Evolutionary conservation across 495 filamentous ascomycete genomes (phyloP).

Genomic region (Podospora australis): DNA sequence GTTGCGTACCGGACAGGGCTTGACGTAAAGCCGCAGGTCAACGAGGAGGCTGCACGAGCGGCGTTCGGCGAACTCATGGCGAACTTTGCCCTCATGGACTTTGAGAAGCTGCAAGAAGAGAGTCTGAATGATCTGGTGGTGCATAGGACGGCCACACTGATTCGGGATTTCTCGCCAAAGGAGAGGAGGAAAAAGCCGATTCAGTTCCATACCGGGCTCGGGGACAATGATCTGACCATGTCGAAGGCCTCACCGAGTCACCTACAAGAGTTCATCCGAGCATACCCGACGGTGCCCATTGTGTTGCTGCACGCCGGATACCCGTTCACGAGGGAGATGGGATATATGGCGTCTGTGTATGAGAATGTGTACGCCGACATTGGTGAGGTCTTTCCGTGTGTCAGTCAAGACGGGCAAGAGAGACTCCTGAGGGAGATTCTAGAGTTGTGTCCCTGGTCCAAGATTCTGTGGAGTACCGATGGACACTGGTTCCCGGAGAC

Average conservation of each 20-base stretch:
- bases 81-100: slow-evolving; percentile 17
- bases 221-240: slow-evolving; percentile 75
- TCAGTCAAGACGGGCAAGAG: slow-evolving; percentile 77
- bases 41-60: slow-evolving; percentile 17
- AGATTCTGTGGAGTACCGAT: slow-evolving; percentile 81
- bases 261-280: slow-evolving; percentile 65
- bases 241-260: slow-evolving; percentile 67
- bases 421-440: slow-evolving; percentile 64
- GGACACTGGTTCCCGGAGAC: slow-evolving; percentile 81
- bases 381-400: slow-evolving; percentile 77
- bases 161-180: slow-evolving; percentile 32
- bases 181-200: slow-evolving; percentile 57
- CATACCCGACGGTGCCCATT: slow-evolving; percentile 62
- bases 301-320: slow-evolving; percentile 81
- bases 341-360: slow-evolving; percentile 75
- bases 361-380: slow-evolving; percentile 81
- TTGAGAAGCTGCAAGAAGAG: slow-evolving; percentile 53
- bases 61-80: slow-evolving; percentile 26
- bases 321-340: slow-evolving; percentile 76
- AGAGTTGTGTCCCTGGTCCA: slow-evolving; percentile 68
- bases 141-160: slow-evolving; percentile 44
- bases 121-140: slow-evolving; percentile 62
- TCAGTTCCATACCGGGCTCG: slow-evolving; percentile 83
- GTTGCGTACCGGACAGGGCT: slow-evolving; percentile 81
- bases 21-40: slow-evolving; percentile 36